A percentile compares a stretch with the other conserved stretches of the same genome.
Conservation (phyloP, 768 basidiomycete species). For the Kwoniella sp. region DNA sequence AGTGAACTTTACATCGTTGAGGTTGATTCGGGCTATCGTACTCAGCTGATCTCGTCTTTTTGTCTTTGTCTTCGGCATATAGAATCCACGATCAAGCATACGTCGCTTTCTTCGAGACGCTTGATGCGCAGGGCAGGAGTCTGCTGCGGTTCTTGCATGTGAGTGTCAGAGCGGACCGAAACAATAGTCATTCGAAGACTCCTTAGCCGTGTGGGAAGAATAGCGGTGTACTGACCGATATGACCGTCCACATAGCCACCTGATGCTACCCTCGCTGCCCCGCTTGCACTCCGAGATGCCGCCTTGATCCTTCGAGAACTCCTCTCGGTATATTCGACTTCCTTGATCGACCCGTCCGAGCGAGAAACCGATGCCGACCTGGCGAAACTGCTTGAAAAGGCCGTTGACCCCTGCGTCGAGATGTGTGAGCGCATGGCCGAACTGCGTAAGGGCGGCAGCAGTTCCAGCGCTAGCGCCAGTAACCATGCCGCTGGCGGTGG, state of each 20-base stretch:
- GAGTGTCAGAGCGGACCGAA: conserved; percentile 24
- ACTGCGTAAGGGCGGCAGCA: conserved; percentile 41
- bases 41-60: conserved; percentile 3
- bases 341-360: conserved; percentile 71
- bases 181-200: not conserved
- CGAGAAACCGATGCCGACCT: conserved; percentile 61
- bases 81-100: conserved; percentile 82
- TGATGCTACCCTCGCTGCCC: conserved; percentile 73
- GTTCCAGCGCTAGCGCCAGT: conserved; percentile 58
- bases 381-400: conserved; percentile 74
- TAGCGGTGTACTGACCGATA: not conserved
- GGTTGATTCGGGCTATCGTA: not conserved
- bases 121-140: conserved; percentile 77
- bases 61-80: conserved; percentile 1
- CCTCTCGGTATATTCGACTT: conserved; percentile 83
- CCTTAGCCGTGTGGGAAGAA: not conserved
- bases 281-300: conserved; percentile 77
- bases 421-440: conserved; percentile 72
- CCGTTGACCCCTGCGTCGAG: conserved; percentile 79
- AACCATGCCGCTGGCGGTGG: conserved; percentile 2
- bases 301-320: conserved; percentile 82
- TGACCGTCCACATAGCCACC: conserved; percentile 53
- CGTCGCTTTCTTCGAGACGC: conserved; percentile 81
- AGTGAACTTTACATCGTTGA: conserved; percentile 61
- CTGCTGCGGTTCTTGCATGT: conserved; percentile 61